Evolutionary conservation across 2,329 filamentous ascomycete genomes (phyloP).

Genomic region (Sclerotinia minor): DNA sequence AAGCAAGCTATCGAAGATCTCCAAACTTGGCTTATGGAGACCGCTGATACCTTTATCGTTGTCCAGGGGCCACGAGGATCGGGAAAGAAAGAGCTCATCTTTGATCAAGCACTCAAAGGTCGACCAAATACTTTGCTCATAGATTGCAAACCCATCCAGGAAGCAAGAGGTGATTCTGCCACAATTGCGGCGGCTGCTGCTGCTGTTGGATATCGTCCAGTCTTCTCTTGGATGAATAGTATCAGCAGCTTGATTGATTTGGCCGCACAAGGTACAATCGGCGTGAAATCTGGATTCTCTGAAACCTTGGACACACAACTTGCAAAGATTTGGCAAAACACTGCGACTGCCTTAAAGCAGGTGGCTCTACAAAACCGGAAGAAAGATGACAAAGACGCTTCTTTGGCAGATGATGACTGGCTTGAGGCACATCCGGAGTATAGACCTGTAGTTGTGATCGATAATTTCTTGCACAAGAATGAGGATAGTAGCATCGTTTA

Average conservation of each 20-base stretch:
- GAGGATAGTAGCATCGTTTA: constrained; percentile 66
- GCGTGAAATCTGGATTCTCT: constrained; percentile 90
- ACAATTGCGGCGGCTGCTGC: constrained; percentile 80
- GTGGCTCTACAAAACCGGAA: constrained; percentile 70
- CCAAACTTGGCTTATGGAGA: constrained; percentile 82
- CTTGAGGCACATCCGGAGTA: constrained; percentile 85
- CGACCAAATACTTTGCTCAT: constrained; percentile 78
- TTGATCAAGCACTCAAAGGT: constrained; percentile 78
- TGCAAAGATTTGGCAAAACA: constrained; percentile 84
- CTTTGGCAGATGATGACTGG: constrained; percentile 79
- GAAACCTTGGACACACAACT: constrained; percentile 89
- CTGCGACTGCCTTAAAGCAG: constrained; percentile 73
- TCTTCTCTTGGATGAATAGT: constrained; percentile 96
- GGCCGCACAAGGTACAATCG: constrained; percentile 89
- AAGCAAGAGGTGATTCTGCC: constrained; percentile 82
- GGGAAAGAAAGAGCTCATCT: constrained; percentile 82
- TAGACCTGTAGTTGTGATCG: constrained; percentile 81
- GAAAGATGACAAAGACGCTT: constrained; percentile 71
- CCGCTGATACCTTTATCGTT: constrained; percentile 87
- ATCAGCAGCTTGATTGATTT: constrained; percentile 90
- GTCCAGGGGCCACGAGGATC: constrained; percentile 90
- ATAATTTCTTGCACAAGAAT: constrained; percentile 85
- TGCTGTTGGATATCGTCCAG: constrained; percentile 85
- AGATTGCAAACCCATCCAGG: constrained; percentile 91
- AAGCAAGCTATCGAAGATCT: constrained; percentile 80